Percentiles rank a stretch among this genome's conserved stretches.
These are phyloP conservation scores for Cryphonectria parasitica DNA, from an alignment of 2,329 filamentous ascomycete species.

Conservation along the genomic window DNA sequence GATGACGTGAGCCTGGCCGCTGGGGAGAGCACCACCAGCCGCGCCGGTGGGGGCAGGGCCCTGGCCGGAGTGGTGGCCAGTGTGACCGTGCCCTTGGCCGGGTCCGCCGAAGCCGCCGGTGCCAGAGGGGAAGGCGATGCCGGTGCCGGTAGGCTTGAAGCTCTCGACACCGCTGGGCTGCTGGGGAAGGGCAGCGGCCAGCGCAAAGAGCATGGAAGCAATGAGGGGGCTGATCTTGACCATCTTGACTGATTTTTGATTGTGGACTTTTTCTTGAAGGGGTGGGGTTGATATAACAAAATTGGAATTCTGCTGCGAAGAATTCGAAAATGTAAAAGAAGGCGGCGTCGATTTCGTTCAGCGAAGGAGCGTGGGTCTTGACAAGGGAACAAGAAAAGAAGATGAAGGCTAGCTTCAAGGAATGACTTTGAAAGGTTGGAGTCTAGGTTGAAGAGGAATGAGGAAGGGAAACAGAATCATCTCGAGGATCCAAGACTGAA, in stretches of 20 bases:
- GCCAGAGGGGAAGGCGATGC: constrained; percentile 20
- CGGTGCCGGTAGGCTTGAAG: constrained; percentile 3
- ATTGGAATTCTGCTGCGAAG: not conserved
- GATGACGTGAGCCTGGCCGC: constrained; percentile 4
- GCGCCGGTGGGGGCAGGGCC: constrained; percentile 1
- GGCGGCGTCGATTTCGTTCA: constrained; percentile 24
- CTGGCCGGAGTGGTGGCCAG: constrained; percentile 15
- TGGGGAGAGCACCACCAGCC: constrained; percentile 2
- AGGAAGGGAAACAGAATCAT: constrained; percentile 8
- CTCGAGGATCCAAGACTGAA: not conserved
- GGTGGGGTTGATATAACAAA: not conserved
- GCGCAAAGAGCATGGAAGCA: constrained; percentile 23
- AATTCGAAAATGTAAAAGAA: constrained; percentile 13
- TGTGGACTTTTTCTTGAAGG: not conserved
- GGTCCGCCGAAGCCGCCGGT: constrained; percentile 19
- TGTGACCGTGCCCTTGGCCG: not conserved
- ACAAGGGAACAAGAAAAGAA: constrained; percentile 20
- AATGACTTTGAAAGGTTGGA: constrained; percentile 27
- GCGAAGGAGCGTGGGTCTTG: constrained; percentile 29
- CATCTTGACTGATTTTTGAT: constrained; percentile 28
- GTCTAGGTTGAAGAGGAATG: constrained; percentile 25
- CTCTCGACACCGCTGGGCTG: constrained; percentile 14
- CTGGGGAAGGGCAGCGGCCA: constrained; percentile 26
- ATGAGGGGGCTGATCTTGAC: constrained; percentile 30
- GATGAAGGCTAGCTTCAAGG: constrained; percentile 29